Percentiles rank a stretch among this genome's conserved stretches.
Evolutionary conservation across 2,329 filamentous ascomycete species (phyloP).

Genomic region (Aureobasidium musti): DNA sequence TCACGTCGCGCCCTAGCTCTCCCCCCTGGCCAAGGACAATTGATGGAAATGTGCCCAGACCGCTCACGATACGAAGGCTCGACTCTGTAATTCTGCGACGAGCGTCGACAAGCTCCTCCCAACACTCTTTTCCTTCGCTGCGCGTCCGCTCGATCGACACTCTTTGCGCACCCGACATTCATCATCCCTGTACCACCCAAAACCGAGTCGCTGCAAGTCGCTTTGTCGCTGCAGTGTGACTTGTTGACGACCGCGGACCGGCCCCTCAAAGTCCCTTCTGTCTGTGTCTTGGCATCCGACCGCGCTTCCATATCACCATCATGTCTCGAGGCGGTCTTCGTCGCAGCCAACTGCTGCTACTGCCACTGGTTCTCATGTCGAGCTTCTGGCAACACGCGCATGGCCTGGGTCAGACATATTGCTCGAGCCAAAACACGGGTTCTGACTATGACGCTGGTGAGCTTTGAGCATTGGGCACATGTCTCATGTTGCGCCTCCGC

Average conservation of each 20-base stretch:
- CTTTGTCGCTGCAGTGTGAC: slow-evolving; percentile 31
- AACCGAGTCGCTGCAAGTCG: slow-evolving; percentile 6
- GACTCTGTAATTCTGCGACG: slow-evolving; percentile 21
- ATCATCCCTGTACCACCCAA: slow-evolving; percentile 10
- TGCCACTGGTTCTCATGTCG: slow-evolving; percentile 29
- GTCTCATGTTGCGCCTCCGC: background rate
- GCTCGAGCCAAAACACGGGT: slow-evolving; percentile 50
- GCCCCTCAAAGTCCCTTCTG: slow-evolving; percentile 34
- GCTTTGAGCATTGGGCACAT: slow-evolving; percentile 29
- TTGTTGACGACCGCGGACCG: slow-evolving; percentile 20
- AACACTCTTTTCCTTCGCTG: slow-evolving; percentile 26
- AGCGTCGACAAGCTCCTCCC: slow-evolving; percentile 21
- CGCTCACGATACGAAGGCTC: slow-evolving; percentile 15
- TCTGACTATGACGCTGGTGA: slow-evolving; percentile 43
- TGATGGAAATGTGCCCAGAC: slow-evolving; percentile 23
- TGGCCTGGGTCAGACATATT: slow-evolving; percentile 45
- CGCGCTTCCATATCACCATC: slow-evolving; percentile 13
- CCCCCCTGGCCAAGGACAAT: slow-evolving; percentile 12
- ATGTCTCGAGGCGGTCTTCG: slow-evolving; percentile 2
- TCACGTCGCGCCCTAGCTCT: background rate
- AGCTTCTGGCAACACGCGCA: slow-evolving; percentile 29
- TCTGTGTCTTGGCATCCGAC: slow-evolving; percentile 36
- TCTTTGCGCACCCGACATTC: slow-evolving; percentile 9
- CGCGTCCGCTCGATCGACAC: slow-evolving; percentile 20
- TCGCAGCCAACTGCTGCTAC: slow-evolving; percentile 21